These are phyloP conservation scores for Aspergillus quadricinctus DNA, from an alignment of 2,329 filamentous ascomycete species.

Conservation along the genomic window DNA sequence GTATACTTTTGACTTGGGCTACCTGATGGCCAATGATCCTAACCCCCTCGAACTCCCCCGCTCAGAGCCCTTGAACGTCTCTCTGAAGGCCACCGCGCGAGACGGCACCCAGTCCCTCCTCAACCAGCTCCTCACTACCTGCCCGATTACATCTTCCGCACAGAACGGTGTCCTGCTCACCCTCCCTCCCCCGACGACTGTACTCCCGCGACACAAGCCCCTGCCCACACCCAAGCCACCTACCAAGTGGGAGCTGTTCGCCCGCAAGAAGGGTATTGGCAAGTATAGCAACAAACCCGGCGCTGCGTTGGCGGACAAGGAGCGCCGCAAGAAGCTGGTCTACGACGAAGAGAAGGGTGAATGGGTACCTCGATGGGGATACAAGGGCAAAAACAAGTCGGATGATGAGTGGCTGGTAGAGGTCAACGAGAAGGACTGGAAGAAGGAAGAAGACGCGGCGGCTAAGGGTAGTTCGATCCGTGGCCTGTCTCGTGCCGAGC, in stretches of 20 bases:
- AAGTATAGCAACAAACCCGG: slow-evolving; percentile 67
- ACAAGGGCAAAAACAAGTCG: slow-evolving; percentile 83
- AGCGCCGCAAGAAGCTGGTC: slow-evolving; percentile 63
- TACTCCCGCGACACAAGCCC: slow-evolving; percentile 85
- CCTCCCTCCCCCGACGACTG: slow-evolving; percentile 66
- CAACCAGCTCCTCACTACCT: slow-evolving; percentile 89
- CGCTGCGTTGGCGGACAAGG: slow-evolving; percentile 59
- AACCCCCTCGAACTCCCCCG: slow-evolving; percentile 67
- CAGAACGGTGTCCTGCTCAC: slow-evolving; percentile 68
- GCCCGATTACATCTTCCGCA: slow-evolving; percentile 66
- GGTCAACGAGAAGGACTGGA: slow-evolving; percentile 73
- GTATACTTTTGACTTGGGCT: slow-evolving; percentile 86
- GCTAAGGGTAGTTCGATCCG: slow-evolving; percentile 60
- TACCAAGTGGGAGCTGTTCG: slow-evolving; percentile 96
- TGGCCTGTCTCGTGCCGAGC: slow-evolving; percentile 63
- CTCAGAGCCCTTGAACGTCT: slow-evolving; percentile 54
- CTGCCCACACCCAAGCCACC: slow-evolving; percentile 74
- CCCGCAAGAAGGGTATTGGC: slow-evolving; percentile 88
- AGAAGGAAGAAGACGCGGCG: slow-evolving; percentile 58
- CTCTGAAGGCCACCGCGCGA: slow-evolving; percentile 70
- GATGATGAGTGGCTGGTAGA: slow-evolving; percentile 85
- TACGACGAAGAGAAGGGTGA: slow-evolving; percentile 81
- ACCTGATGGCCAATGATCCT: slow-evolving; percentile 79
- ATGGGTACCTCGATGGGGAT: slow-evolving; percentile 94
- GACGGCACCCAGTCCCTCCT: slow-evolving; percentile 88